Evolutionary conservation across 2,329 filamentous ascomycete species (phyloP), one percentile per base, ranked within the genome.

Genomic region (Trichocomaceae sp.): DNA sequence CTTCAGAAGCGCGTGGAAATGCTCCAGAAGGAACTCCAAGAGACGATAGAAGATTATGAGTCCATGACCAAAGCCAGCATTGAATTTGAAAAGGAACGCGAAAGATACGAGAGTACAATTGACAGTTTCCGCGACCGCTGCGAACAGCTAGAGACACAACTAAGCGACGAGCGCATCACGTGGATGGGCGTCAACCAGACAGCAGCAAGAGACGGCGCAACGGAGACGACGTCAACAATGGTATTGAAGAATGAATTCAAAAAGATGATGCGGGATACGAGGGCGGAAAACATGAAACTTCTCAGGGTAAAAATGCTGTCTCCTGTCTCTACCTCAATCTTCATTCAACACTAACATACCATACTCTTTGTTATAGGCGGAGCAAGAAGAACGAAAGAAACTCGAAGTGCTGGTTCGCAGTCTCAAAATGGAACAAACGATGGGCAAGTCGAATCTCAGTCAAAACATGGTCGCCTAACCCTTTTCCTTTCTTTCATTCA

Each of bases 241-340:
- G 83, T 88, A 41, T 65, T 89, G 64, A 83, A 84, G 69, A 84
- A 84, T 59, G 86, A 89, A 67, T 89, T 89, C 67, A 87, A 87
- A 75, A 88, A 86, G 74, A 88, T 88, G 85, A 88, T 88, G 85
- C 79, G 84, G 59, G 85, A 88, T 64, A 83, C 83, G 47, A 80
- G 85, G 58, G 76, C 78, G 1, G 86, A 89, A 68, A 84, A 81
- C 58, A 73, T 83, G 63, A 85, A 80, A 71, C 75, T 79, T 57
- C 66, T 88, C 55, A 83, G 81, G 75, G 85, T 88, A 69, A 73
- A 82, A n/a, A n/a, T n/a, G n/a, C n/a, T n/a, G n/a, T n/a, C n/a
- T n/a, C 23, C 23, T 26, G 7, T 75, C 58, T 46, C 51, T 56
- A 20, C 37, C 26, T 20, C 13, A 52, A 19, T 44, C n/a, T 15